These are phyloP conservation scores for Lathyrus sativus DNA, from an alignment of 306 rosid genomes.

Conservation along the genomic window DNA sequence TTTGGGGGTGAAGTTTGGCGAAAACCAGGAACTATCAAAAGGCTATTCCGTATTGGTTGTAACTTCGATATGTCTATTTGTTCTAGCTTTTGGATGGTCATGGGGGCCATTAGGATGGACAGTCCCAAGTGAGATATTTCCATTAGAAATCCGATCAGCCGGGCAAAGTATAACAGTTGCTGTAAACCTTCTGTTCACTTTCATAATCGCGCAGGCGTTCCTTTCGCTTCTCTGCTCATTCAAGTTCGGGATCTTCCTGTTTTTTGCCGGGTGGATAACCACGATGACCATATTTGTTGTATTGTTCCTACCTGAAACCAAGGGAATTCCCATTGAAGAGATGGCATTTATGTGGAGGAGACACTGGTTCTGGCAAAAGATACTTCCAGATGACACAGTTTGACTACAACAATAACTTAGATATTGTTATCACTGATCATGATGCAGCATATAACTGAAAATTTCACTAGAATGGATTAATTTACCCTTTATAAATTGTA, in stretches of 20 bases:
- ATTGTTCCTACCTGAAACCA: slow-evolving; percentile 2
- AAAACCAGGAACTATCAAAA: background rate
- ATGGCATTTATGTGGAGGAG: slow-evolving; percentile 1
- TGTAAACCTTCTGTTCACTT: slow-evolving; percentile 2
- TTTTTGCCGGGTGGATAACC: slow-evolving; percentile 14
- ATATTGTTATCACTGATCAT: background rate
- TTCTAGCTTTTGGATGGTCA: slow-evolving; percentile 22
- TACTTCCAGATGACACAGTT: background rate
- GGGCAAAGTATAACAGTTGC: slow-evolving; percentile 14
- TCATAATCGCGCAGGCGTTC: slow-evolving; percentile 6
- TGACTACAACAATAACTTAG: background rate
- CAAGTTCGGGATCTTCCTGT: slow-evolving; percentile 2
- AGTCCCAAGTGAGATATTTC: slow-evolving; percentile 18
- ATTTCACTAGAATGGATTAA: background rate
- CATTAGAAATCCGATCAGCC: slow-evolving; percentile 3
- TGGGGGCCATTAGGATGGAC: slow-evolving; percentile 19
- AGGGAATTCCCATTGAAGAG: slow-evolving; percentile 19
- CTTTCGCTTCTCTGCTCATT: background rate
- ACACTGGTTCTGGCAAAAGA: slow-evolving; percentile 11
- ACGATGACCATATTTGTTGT: slow-evolving; percentile 1
- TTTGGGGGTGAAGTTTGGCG: slow-evolving; percentile 2
- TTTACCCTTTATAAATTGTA: background rate
- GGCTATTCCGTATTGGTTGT: slow-evolving; percentile 1
- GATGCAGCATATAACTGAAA: background rate
- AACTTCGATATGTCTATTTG: background rate